Conservation (phyloP, 129 eudicot genomes). For the Helianthus tuberosus region DNA sequence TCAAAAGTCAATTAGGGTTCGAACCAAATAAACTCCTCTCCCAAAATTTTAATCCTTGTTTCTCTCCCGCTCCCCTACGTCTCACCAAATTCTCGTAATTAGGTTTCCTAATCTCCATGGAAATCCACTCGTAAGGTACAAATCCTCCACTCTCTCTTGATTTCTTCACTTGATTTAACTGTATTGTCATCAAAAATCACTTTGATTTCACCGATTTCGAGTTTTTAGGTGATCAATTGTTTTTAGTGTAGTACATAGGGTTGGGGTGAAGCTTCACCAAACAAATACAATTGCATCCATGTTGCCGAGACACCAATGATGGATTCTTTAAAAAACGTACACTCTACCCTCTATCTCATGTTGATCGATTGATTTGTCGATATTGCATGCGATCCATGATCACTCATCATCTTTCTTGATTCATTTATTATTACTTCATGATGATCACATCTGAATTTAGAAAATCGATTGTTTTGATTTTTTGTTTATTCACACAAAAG, state of each 20-base stretch:
- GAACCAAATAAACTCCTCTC: too few species aligned
- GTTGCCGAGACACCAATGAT: conserved; percentile 82
- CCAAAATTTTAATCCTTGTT: too few species aligned
- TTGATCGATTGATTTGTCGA: too few species aligned
- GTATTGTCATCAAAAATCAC: not conserved
- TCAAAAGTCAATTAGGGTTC: too few species aligned
- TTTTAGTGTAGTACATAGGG: not conserved
- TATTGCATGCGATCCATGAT: too few species aligned
- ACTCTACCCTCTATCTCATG: not conserved
- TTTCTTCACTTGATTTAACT: conserved; percentile 4
- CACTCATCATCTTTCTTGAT: too few species aligned
- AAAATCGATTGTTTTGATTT: not conserved
- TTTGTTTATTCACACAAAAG: too few species aligned
- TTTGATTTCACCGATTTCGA: conserved; percentile 17
- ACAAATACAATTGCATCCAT: conserved; percentile 80
- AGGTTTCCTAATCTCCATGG: conserved; percentile 26
- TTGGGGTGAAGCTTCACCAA: conserved; percentile 87
- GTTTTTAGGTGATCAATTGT: conserved; percentile 17
- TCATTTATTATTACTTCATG: not conserved
- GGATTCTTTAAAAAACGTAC: too few species aligned
- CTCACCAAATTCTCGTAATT: not conserved
- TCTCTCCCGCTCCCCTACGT: too few species aligned
- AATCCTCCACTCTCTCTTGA: not conserved
- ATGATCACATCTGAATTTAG: not conserved
- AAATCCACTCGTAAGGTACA: conserved; percentile 17